Base-by-base conservation (phyloP, 1,139 yeast genomes). In the Suhomyces bribrorum region DNA sequence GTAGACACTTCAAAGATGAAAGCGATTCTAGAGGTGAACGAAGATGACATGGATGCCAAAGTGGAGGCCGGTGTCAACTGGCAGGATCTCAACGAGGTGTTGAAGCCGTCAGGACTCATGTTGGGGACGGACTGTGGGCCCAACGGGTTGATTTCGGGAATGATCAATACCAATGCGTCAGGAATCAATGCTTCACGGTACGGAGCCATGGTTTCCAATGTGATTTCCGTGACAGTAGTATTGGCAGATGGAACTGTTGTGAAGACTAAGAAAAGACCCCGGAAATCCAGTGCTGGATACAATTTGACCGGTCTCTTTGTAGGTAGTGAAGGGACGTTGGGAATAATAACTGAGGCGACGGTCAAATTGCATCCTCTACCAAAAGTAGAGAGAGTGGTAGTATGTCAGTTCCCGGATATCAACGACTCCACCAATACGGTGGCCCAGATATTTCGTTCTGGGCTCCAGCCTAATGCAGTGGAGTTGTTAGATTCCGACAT, bases 111-210 rank as follows among this genome's bases (percentile, higher is more conserved):
- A 2, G 55, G 53, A 11, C 50, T 71, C 26, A 62, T 70, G 68
- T 61, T 71, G 37, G 77, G 77, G 1, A 54, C 70, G 8, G 77
- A 71, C 46, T 70, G 75, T 54, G 76, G 75, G 2, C 73, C 73
- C 5, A 62, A 61, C 40, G 76, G 75, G 2, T 51, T 61, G 15
- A 68, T 71, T 18, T 64, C 72, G 1, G 77, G 77, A 2, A 71
- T 71, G 77, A 60, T 71, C 15, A 64, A 57, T 36, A 70, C 76
- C 32, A 70, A 70, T 45, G 76, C 76, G 3, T 61, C 69, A 4
- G 77, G 77, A 1, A 61, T 70, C 31, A 68, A 69, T 52, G 76
- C 76, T 1, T 63, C 69, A 5, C 49, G 64, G 26, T 71, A 70
- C 40, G 76, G 75, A 3, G 72, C 76, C n/a, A 70, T 70, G 74